Conservation (phyloP, 345 rosid genomes). For the Streptanthus diversifolius region DNA sequence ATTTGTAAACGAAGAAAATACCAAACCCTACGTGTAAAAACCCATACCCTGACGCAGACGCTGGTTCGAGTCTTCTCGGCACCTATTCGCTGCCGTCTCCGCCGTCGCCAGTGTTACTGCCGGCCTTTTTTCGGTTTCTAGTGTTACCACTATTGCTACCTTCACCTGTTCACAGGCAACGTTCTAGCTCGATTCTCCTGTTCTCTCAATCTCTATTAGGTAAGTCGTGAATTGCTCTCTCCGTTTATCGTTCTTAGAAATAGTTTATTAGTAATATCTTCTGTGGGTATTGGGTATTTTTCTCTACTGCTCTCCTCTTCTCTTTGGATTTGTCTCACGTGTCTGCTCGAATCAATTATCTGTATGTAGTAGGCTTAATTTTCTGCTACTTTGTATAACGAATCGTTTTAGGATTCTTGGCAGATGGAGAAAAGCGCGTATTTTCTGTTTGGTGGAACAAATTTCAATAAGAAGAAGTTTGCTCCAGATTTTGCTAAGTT, state of each 20-base stretch:
- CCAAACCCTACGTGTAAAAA: constrained; percentile 23
- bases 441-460: constrained; percentile 78
- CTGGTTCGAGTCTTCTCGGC: not conserved
- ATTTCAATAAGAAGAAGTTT: constrained; percentile 59
- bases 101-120: constrained; percentile 16
- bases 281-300: not conserved
- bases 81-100: not conserved
- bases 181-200: no score
- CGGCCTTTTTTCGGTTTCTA: not conserved
- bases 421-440: constrained; percentile 59
- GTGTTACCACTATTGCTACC: not conserved
- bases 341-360: no score
- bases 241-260: not conserved
- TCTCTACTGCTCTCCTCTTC: not conserved
- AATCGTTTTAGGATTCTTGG: not conserved
- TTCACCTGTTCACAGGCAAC: no score
- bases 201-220: not conserved
- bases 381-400: no score
- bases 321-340: no score
- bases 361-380: no score
- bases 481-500: constrained; percentile 60
- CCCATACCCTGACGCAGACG: not conserved
- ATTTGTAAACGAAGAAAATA: not conserved
- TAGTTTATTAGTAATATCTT: not conserved
- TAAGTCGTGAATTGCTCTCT: not conserved